Evolutionary conservation across 2,329 filamentous ascomycete genomes (phyloP), one percentile per base, ranked within the genome.

Genomic region (Xylaria sp.): DNA sequence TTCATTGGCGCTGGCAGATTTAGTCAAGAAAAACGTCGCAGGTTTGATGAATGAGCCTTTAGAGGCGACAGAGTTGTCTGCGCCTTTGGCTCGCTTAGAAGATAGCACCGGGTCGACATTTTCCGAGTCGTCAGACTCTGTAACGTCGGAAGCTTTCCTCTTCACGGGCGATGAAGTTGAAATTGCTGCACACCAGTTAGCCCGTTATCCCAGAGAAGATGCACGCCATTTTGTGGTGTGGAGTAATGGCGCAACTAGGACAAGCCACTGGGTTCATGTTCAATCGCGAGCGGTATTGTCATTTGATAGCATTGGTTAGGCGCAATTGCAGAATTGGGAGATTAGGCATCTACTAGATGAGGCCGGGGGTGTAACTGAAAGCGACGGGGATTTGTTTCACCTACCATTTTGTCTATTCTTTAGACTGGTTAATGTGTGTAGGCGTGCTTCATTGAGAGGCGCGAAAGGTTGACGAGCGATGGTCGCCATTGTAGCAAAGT

Each of bases 401-500:
- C 74, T 87, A 91, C 89, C 87, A 84, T 91, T 91, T 78, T 94
- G 92, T 80, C 90, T 86, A 80, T 94, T 94, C 85, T 94, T 95
- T 60, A 91, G 82, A 81, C 89, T 93, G 32, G 90, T 90, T 75
- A 95, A 84, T 72, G 85, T 89, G 80, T 93, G 91, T 32, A 94
- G 85, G 74, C 92, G 89, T 66, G 89, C 83, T 74, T 85, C 86
- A 78, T 92, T 89, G 64, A 94, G 85, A 58, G 90, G 90, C 78
- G 90, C 92, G 80, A 94, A 94, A 6, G 92, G 92, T 81, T 93
- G 91, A 77, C 92, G 89, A 71, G 85, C 82, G 70, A 86, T 75
- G 74, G 86, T 80, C 78, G 87, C 85, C 87, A 90, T 89, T 76
- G 76, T 77, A 77, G 76, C 78, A 77, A 72, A 65, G 60, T 51